These are phyloP conservation scores for Anthostomella pinea DNA, from an alignment of 2,329 filamentous ascomycete genomes.

Conservation along the genomic window DNA sequence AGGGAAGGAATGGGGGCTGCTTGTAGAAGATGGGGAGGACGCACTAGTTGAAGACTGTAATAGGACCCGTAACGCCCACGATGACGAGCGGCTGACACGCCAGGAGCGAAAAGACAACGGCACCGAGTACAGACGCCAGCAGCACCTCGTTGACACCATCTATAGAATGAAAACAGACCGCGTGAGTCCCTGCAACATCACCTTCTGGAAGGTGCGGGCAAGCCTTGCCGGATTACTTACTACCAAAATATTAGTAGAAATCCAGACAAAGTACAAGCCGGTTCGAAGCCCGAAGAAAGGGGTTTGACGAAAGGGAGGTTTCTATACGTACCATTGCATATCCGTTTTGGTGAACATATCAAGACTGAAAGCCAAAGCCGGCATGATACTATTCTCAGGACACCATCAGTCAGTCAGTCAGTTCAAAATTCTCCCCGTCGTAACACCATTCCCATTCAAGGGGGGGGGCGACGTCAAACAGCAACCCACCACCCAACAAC, in stretches of 20 bases:
- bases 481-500: not conserved
- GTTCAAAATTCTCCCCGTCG: no score
- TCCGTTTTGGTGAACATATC: conserved; percentile 91
- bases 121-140: conserved; percentile 78
- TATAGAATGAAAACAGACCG: no score
- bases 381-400: conserved; percentile 76
- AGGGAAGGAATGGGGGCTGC: not conserved
- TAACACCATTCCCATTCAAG: not conserved
- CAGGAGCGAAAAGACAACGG: conserved; percentile 75
- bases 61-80: conserved; percentile 86
- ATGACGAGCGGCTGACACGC: conserved; percentile 86
- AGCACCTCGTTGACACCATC: conserved; percentile 89
- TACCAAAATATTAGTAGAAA: no score
- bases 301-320: no score
- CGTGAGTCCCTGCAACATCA: no score
- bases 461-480: no score
- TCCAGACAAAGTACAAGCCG: no score
- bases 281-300: no score
- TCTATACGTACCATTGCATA: no score
- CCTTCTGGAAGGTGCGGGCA: no score
- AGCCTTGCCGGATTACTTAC: no score
- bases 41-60: conserved; percentile 88
- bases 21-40: conserved; percentile 20
- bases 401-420: no score
- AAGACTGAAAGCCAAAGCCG: conserved; percentile 82